Percentiles rank a stretch among this genome's conserved stretches.
Evolutionary conservation across 768 basidiomycete genomes (phyloP).

Genomic region (Vishniacozyma victoriae): DNA sequence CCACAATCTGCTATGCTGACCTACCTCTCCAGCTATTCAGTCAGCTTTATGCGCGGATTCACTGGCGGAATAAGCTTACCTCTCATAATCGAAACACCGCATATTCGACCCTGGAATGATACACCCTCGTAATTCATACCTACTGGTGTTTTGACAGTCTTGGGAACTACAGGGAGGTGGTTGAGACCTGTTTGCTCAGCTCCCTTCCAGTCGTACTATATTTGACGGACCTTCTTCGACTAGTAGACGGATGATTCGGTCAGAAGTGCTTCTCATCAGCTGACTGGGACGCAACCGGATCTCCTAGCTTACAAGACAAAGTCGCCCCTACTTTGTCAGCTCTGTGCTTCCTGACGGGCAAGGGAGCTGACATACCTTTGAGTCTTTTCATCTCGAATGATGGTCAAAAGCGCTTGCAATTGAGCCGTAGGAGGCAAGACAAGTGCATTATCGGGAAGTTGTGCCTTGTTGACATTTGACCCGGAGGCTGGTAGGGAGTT

Average conservation of each 20-base stretch:
- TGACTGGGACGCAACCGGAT: background rate
- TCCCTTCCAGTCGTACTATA: background rate
- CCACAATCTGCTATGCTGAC: background rate
- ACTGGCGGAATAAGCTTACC: slow-evolving; percentile 61
- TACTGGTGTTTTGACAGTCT: slow-evolving; percentile 51
- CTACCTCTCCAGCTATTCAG: slow-evolving; percentile 40
- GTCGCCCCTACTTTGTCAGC: slow-evolving; percentile 57
- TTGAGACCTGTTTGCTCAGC: slow-evolving; percentile 70
- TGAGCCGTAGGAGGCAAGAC: slow-evolving; percentile 85
- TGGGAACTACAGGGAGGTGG: slow-evolving; percentile 68
- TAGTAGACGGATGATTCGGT: slow-evolving; percentile 67
- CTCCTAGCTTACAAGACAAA: slow-evolving; percentile 64
- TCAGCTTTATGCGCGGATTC: background rate
- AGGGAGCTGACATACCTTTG: slow-evolving; percentile 50
- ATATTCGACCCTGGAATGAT: slow-evolving; percentile 92
- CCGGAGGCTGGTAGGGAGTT: slow-evolving; percentile 36
- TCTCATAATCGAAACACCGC: slow-evolving; percentile 88
- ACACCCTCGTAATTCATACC: slow-evolving; percentile 83
- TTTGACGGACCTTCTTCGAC: slow-evolving; percentile 50
- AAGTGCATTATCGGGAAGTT: slow-evolving; percentile 73
- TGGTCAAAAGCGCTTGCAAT: slow-evolving; percentile 90
- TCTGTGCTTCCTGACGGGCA: no score
- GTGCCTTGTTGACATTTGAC: slow-evolving; percentile 33
- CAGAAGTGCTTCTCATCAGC: slow-evolving; percentile 33
- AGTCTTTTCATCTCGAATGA: slow-evolving; percentile 83